These are phyloP conservation scores for Yarrowia sp. DNA, from an alignment of 805 yeast species.

Conservation along the genomic window DNA sequence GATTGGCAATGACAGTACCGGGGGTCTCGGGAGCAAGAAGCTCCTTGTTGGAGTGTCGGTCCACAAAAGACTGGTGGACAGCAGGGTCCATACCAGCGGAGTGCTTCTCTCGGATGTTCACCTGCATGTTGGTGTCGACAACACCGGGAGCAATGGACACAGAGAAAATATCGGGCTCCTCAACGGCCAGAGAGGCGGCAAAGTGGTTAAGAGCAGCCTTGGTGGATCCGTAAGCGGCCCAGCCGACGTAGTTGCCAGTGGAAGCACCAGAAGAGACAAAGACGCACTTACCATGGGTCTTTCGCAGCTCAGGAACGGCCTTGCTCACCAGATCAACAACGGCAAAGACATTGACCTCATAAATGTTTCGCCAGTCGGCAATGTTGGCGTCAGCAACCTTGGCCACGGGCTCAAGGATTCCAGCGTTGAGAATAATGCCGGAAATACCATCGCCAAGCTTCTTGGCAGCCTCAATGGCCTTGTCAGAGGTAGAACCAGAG, in stretches of 20 bases:
- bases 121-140: slow-evolving; percentile 88
- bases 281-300: slow-evolving; percentile 59
- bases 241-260: slow-evolving; percentile 57
- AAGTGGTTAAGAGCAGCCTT: slow-evolving; percentile 89
- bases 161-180: slow-evolving; percentile 57
- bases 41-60: slow-evolving; percentile 54
- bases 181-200: slow-evolving; percentile 61
- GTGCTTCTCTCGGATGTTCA: slow-evolving; percentile 62
- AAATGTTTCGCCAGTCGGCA: slow-evolving; percentile 58
- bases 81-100: slow-evolving; percentile 59
- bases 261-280: slow-evolving; percentile 91
- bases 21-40: slow-evolving; percentile 70
- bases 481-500: slow-evolving; percentile 37
- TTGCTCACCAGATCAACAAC: slow-evolving; percentile 55
- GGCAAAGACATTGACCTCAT: slow-evolving; percentile 76
- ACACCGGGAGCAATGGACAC: slow-evolving; percentile 91
- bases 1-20: slow-evolving; percentile 62
- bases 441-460: slow-evolving; percentile 49
- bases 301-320: slow-evolving; percentile 56
- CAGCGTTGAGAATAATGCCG: slow-evolving; percentile 65
- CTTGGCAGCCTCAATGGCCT: slow-evolving; percentile 45
- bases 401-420: slow-evolving; percentile 73
- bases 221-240: slow-evolving; percentile 91
- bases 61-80: slow-evolving; percentile 58
- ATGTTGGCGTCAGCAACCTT: slow-evolving; percentile 50